Evolutionary conservation across 805 yeast species (phyloP), one percentile per base, ranked within the genome.

Genomic region (Metschnikowia cubensis): DNA sequence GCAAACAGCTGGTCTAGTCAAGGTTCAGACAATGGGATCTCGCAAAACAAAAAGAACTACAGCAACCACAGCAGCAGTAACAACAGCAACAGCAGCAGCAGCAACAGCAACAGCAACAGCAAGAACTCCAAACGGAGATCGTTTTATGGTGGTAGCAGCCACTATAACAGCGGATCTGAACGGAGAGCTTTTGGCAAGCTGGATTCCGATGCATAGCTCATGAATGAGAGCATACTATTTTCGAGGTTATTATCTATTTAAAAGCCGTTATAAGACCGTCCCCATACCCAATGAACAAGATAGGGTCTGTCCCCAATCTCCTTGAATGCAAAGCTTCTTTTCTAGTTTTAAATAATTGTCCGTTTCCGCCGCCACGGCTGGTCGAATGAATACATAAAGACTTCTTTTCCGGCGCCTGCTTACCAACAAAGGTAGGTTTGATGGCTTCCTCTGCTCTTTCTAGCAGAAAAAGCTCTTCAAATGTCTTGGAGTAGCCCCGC

Each of bases 211-310:
- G 37, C 45, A 20, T 42, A 13, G 13, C 8, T 6, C 32, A 15
- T 41, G 32, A 32, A 35, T 35, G 45, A 38, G 18, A 14, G 14
- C 21, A 3, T 25, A 17, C 13, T 10, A 4, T 15, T 29, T 25
- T 21, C 32, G 21, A 39, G 42, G 14, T 25, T 29, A 15, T 11
- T 21, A 10, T 17, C 14, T 45, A 45, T 36, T 45, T 33, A 33
- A 47, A 50, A 10, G 79, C 61, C 11, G 69, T 70, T 2, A 82
- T 67, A 2, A 81, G 68, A 2, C 85, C 85, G 53, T 82, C 85
- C 45, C 77, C 79, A 42, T 77, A 81, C 0, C 81, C 86, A 1
- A 74, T 71, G 4, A 80, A 75, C 1, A 80, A 53, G 59, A 74
- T 63, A 13, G 59, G 53, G 2, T 52, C 56, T 3, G 39, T 32